These are phyloP conservation scores for Candida pini DNA, from an alignment of 805 yeast species.

Conservation along the genomic window DNA sequence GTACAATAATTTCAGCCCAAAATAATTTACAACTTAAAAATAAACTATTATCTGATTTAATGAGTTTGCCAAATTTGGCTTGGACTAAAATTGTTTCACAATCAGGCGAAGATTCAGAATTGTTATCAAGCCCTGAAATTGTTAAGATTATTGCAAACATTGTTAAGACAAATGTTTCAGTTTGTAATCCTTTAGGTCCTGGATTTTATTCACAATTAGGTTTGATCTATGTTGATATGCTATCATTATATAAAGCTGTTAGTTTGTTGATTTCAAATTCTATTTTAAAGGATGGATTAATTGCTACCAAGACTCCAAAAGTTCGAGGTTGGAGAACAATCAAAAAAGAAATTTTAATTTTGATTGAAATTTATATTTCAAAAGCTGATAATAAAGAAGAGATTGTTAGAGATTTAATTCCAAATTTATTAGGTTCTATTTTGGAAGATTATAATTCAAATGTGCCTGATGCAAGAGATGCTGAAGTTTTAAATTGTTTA, in stretches of 20 bases:
- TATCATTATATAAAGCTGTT: slow-evolving; percentile 83
- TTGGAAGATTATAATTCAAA: slow-evolving; percentile 83
- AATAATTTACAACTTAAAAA: slow-evolving; percentile 63
- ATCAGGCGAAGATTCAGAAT: slow-evolving; percentile 76
- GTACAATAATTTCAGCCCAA: slow-evolving; percentile 87
- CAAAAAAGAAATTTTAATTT: slow-evolving; percentile 85
- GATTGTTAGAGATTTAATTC: slow-evolving; percentile 74
- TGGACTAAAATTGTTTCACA: slow-evolving; percentile 87
- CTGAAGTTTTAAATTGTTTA: slow-evolving; percentile 94
- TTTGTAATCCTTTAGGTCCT: slow-evolving; percentile 91
- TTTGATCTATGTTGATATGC: slow-evolving; percentile 80
- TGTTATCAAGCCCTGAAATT: slow-evolving; percentile 70
- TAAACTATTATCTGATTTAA: slow-evolving; percentile 65
- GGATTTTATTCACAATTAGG: slow-evolving; percentile 87
- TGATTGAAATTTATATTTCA: slow-evolving; percentile 82
- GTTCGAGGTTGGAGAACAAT: slow-evolving; percentile 94
- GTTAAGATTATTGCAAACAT: slow-evolving; percentile 91
- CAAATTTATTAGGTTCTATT: slow-evolving; percentile 77
- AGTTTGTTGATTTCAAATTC: slow-evolving; percentile 77
- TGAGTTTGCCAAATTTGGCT: slow-evolving; percentile 90
- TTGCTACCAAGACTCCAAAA: slow-evolving; percentile 92
- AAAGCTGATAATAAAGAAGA: slow-evolving; percentile 84
- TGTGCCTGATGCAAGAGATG: slow-evolving; percentile 96
- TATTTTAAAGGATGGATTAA: slow-evolving; percentile 73
- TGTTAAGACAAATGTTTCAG: slow-evolving; percentile 92